Conservation (phyloP, 768 basidiomycete genomes). For the Trametes meyenii region DNA sequence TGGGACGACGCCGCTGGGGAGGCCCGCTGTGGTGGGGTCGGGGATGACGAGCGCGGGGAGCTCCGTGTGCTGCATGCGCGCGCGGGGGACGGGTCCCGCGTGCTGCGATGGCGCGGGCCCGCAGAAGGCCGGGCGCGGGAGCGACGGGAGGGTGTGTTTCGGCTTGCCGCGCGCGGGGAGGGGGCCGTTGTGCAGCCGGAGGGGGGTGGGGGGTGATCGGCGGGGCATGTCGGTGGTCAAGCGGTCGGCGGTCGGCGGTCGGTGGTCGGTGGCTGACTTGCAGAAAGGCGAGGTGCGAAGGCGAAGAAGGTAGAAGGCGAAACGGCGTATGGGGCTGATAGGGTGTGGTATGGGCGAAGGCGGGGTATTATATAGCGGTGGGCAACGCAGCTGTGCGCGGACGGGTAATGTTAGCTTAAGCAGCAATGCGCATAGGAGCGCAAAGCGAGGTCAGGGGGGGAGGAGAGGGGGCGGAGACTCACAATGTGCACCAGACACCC, state of each 20-base stretch:
- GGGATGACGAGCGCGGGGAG: constrained; percentile 20
- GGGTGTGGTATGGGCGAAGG: neutral
- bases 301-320: neutral
- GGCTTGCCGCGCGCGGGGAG: constrained; percentile 61
- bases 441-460: neutral
- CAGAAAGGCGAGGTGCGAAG: neutral
- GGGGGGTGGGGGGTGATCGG: constrained; percentile 66
- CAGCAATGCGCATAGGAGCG: neutral
- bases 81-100: constrained; percentile 23
- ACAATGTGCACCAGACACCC: constrained; percentile 14
- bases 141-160: constrained; percentile 67
- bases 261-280: neutral
- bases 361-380: constrained; percentile 7
- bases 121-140: constrained; percentile 54
- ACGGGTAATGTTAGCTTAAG: neutral
- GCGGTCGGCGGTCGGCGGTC: constrained; percentile 1
- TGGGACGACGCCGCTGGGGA: constrained; percentile 1
- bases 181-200: constrained; percentile 63
- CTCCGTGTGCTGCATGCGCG: constrained; percentile 24
- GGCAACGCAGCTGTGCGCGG: neutral
- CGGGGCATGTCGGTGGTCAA: constrained; percentile 53
- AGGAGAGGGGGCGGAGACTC: neutral
- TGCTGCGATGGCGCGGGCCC: constrained; percentile 15
- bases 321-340: neutral
- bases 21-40: neutral